Evolutionary conservation across 345 rosid genomes (phyloP).

Genomic region (Ailanthus altissimus): DNA sequence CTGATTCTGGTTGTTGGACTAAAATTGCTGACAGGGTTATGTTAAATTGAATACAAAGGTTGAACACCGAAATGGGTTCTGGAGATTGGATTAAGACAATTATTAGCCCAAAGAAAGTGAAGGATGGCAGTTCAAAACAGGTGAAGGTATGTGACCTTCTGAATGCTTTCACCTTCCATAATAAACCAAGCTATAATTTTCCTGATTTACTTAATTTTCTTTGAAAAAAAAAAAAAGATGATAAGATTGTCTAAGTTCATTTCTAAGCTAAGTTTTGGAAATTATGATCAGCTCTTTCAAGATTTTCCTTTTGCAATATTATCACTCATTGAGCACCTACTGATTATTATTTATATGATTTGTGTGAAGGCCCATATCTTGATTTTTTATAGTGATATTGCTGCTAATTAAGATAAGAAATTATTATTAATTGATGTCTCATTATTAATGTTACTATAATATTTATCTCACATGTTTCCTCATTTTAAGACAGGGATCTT

Average conservation of each 20-base stretch:
- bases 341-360: neutral
- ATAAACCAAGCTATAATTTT: neutral
- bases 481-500: constrained; percentile 45
- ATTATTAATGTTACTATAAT: neutral
- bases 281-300: neutral
- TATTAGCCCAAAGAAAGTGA: constrained; percentile 63
- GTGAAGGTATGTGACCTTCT: constrained; percentile 41
- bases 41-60: constrained; percentile 15
- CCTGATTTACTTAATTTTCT: neutral
- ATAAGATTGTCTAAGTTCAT: neutral
- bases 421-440: neutral
- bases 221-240: no score
- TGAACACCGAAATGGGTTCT: constrained; percentile 63
- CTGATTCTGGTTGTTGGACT: constrained; percentile 20
- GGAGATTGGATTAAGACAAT: constrained; percentile 78
- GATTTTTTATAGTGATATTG: constrained; percentile 2
- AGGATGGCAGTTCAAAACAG: constrained; percentile 44
- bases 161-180: neutral
- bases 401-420: neutral
- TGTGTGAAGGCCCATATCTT: neutral
- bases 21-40: constrained; percentile 35
- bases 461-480: constrained; percentile 9
- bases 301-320: neutral
- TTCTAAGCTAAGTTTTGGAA: neutral
- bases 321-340: neutral